Evolutionary conservation across 139 green algal genomes (phyloP).

Genomic region (Chlorella sp.): DNA sequence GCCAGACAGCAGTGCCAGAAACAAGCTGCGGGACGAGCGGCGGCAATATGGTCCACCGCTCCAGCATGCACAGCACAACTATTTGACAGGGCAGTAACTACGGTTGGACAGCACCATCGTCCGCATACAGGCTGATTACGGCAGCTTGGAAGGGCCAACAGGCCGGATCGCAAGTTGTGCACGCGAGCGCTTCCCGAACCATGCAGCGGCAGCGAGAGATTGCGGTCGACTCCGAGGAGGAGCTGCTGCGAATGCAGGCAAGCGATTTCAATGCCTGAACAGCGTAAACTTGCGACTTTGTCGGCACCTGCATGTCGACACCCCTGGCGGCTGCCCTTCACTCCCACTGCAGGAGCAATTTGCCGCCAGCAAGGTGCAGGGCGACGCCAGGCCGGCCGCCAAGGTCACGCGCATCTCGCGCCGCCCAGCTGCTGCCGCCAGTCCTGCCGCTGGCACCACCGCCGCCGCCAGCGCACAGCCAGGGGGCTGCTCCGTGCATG

Average conservation of each 20-base stretch:
- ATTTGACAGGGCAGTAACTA: no score
- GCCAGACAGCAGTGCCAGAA: no score
- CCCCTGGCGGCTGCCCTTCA: neutral
- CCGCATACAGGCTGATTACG: no score
- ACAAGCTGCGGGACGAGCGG: no score
- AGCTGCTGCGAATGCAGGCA: constrained; percentile 30
- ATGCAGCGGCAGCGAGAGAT: constrained; percentile 22
- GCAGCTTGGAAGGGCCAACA: no score
- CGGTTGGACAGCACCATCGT: no score
- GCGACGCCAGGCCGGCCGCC: constrained; percentile 15
- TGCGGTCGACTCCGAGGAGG: constrained; percentile 25
- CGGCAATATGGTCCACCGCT: no score
- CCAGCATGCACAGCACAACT: no score
- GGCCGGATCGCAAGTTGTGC: neutral
- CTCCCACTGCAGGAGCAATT: constrained; percentile 12
- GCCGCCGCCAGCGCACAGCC: neutral
- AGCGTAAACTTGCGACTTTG: no score
- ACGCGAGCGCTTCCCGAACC: neutral
- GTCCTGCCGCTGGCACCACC: neutral
- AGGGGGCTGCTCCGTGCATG: neutral
- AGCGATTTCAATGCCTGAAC: no score
- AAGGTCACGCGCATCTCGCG: constrained; percentile 11
- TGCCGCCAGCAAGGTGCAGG: neutral
- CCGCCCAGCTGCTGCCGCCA: neutral
- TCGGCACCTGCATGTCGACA: no score